Evolutionary conservation across 805 yeast species (phyloP).

Genomic region (Pichia sporocuriosa): DNA sequence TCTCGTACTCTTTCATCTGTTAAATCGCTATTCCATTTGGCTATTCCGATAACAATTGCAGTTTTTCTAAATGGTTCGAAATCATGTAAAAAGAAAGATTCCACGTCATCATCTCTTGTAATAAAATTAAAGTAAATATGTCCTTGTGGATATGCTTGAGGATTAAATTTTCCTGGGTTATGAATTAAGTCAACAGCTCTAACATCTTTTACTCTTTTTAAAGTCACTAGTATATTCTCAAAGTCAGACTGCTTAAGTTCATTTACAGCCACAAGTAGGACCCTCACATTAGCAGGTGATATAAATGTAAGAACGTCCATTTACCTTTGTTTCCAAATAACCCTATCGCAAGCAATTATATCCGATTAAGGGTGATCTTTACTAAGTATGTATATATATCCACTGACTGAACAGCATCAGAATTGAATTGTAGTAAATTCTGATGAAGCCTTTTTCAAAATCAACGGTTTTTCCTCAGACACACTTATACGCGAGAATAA

Average conservation of each 20-base stretch:
- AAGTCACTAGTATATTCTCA: conserved; percentile 33
- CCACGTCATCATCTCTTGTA: conserved; percentile 40
- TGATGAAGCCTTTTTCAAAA: no score
- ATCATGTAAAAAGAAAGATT: conserved; percentile 64
- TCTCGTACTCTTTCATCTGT: conserved; percentile 22
- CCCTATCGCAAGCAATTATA: no score
- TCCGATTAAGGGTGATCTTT: no score
- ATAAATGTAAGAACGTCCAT: conserved; percentile 44
- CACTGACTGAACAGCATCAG: no score
- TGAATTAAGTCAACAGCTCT: conserved; percentile 73
- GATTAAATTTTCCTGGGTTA: conserved; percentile 60
- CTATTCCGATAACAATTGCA: conserved; percentile 48
- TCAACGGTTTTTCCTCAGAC: no score
- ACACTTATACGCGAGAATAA: no score
- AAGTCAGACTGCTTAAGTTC: conserved; percentile 38
- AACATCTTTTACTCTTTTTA: conserved; percentile 52
- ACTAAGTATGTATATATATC: no score
- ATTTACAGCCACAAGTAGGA: conserved; percentile 64
- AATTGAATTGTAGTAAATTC: no score
- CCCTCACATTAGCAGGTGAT: conserved; percentile 59
- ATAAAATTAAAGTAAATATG: conserved; percentile 53
- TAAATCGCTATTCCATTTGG: conserved; percentile 26
- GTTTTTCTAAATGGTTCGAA: conserved; percentile 85
- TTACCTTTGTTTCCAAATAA: background rate
- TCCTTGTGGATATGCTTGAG: conserved; percentile 81